Evolutionary conservation across 2,329 filamentous ascomycete genomes (phyloP).

Genomic region (Fusarium sp.): DNA sequence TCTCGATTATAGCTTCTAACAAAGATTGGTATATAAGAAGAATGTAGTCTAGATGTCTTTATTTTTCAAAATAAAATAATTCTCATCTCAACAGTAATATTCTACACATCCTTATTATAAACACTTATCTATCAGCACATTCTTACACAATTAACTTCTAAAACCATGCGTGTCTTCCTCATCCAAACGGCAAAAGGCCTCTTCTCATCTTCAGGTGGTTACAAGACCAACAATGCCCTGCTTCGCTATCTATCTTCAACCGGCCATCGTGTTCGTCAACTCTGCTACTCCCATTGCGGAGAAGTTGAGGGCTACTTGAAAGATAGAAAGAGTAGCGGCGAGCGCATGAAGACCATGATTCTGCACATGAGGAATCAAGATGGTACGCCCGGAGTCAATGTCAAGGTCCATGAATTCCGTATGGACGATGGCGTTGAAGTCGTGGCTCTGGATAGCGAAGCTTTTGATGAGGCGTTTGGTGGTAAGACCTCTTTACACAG

Average conservation of each 20-base stretch:
- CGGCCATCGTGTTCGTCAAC: not conserved
- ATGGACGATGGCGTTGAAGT: not conserved
- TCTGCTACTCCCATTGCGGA: not conserved
- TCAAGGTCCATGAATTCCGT: not conserved
- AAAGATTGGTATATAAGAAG: not conserved
- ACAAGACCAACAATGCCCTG: not conserved
- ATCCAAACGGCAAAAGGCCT: constrained; percentile 1
- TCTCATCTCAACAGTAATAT: not conserved
- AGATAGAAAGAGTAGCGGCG: rapidly evolving
- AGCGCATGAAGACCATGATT: rapidly evolving
- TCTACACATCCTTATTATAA: rapidly evolving
- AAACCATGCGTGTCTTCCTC: not conserved
- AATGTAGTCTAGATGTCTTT: not conserved
- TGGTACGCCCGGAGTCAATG: not conserved
- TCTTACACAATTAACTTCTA: too few relatives aligned
- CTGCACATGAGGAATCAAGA: not conserved
- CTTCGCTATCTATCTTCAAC: not conserved
- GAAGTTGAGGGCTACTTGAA: not conserved
- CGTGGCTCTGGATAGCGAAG: not conserved
- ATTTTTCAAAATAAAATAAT: not conserved
- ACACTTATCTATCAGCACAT: too few relatives aligned
- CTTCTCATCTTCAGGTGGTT: not conserved
- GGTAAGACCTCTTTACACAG: not conserved
- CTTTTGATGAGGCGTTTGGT: not conserved
- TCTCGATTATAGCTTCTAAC: too few relatives aligned